Evolutionary conservation across 306 rosid species (phyloP), one percentile per base, ranked within the genome.

Genomic region (Begonia masoniana): DNA sequence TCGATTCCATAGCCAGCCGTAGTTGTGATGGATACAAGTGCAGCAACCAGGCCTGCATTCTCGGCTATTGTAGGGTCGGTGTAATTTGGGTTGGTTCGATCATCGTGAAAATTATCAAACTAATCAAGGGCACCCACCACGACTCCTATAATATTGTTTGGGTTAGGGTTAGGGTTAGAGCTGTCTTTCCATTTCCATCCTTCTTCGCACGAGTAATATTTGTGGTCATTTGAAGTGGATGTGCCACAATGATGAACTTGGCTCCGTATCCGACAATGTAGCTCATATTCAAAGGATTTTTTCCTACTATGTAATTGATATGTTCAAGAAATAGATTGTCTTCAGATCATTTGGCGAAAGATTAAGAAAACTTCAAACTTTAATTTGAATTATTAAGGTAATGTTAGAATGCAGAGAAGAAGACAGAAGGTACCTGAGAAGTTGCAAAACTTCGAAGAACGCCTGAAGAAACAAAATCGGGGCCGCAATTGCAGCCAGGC

Each of bases 41-140:
- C 92, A 57, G 86, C 81, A 59, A 82, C 86, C 10, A 82, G 65
- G 12, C 77, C 83, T 23, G 92, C 86, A 59, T 82, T 82, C 54
- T 83, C 83, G 1, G 83, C 83, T 0, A 82, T 10, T 36, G 78
- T 79, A 47, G 92, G 83, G 50, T 82, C 86, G 0, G 83, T 78
- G 65, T 56, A 61, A 49, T 60, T 74, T 39, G 56, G 53, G 50
- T 59, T 67, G 4, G 9, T 59, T 54, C 83, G 78, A 0, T 65
- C 61, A 47, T 82, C 92, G 5, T 39, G 69, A 53, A 79, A n/a
- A 15, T 54, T 62, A 53, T 82, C 86, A 4, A 66, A 67, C 54
- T 39, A 51, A 43, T 82, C 68, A 0, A 86, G 86, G 10, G 86
- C 92, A 52, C 86, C 83, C 39, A 82, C 92, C 92, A 79, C 76